These are phyloP conservation scores for Leishmania tropica DNA, from an alignment of 208 protist species.

Conservation along the genomic window DNA sequence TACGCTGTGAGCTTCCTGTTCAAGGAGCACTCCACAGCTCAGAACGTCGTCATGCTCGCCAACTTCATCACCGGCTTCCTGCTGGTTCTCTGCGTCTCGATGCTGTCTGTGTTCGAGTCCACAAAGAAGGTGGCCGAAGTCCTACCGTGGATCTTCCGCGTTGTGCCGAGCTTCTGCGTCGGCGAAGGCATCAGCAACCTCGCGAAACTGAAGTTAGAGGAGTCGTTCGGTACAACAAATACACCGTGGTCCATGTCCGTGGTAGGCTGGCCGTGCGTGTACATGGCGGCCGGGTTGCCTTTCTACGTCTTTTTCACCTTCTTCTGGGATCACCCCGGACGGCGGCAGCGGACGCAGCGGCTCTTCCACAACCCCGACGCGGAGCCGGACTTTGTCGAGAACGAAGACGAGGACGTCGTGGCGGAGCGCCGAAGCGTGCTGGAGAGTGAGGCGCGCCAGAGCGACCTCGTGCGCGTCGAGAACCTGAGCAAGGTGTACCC, in stretches of 20 bases:
- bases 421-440: conserved; percentile 51
- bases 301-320: conserved; percentile 66
- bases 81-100: conserved; percentile 53
- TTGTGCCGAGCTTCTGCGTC: conserved; percentile 77
- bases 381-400: conserved; percentile 31
- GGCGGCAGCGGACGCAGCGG: conserved; percentile 34
- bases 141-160: conserved; percentile 62
- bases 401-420: conserved; percentile 48
- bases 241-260: conserved; percentile 47
- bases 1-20: conserved; percentile 76
- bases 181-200: conserved; percentile 81
- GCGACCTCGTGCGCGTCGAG: conserved; percentile 58
- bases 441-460: conserved; percentile 17
- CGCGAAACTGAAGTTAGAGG: conserved; percentile 29
- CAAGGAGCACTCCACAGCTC: conserved; percentile 63
- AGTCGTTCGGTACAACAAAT: conserved; percentile 32
- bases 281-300: conserved; percentile 61
- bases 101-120: conserved; percentile 46
- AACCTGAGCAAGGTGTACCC: conserved; percentile 69
- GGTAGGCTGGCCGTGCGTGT: conserved; percentile 58
- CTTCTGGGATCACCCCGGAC: conserved; percentile 64
- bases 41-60: conserved; percentile 64
- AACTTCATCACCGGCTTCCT: conserved; percentile 87
- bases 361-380: conserved; percentile 34
- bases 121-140: conserved; percentile 43